Base-by-base conservation (phyloP, 805 yeast species). In the Hagleromyces aurorensis region DNA sequence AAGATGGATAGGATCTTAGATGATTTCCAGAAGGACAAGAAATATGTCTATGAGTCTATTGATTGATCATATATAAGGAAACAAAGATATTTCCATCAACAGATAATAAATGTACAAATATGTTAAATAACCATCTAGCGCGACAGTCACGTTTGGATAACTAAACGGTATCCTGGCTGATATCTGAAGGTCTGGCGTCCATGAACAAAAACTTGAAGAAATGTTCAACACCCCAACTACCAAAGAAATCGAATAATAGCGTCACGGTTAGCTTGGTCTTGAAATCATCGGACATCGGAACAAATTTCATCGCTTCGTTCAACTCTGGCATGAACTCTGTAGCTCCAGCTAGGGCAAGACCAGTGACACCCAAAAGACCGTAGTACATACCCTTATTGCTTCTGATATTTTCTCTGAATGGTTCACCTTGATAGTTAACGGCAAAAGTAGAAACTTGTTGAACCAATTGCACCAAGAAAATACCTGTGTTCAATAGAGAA, bases 361-460 rank as follows among this genome's bases (percentile, higher is more conserved):
- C 84, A 14, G 94, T 80, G 43, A 89, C 96, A 43, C 95, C 95
- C 20, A 89, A 54, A 34, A 91, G 69, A 14, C 98, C 98, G 46
- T 84, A 89, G 63, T 80, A 89, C 97, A 91, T 91, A 43, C 96
- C 97, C 61, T 78, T 82, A 63, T 91, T 91, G 57, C 81, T 94
- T 31, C 66, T 67, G 47, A 91, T 80, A 34, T 84, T 75, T 62
- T 91, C 95, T 57, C 94, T 79, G 66, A 91, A 91, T 33, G 98
- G 98, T 45, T 81, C 77, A 32, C 98, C 98, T 64, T 85, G 94
- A 61, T 91, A 91, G 63, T 91, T 91, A 35, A 91, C 96, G 13
- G 96, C 96, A 66, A 87, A 91, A 0, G 98, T 91, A 10, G 96
- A 84, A 30, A 91, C 94, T 60, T 91, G 96, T 65, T 91, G 97